phyloP scores from a whole-genome alignment of 176 grass and related monocot species.

The sorghum (Sorghum bicolor) region Sorghum_bicolor_NCBIv3 NC_012873.2:13277001-13277500 shows the following conservation, averaged over 20 bases:
- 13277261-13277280: too few relatives aligned
- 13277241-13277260: too few relatives aligned
- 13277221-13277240: too few relatives aligned
- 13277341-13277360: slow-evolving; percentile 70
- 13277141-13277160: slow-evolving; percentile 52
- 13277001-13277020: too few relatives aligned
- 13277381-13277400: slow-evolving; percentile 47
- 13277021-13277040: slow-evolving; percentile 22
- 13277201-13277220: too few relatives aligned
- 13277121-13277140: slow-evolving; percentile 70
- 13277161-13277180: slow-evolving; percentile 41
- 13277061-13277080: slow-evolving; percentile 40
- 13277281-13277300: slow-evolving; percentile 35
- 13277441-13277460: slow-evolving; percentile 40
- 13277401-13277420: slow-evolving; percentile 61
- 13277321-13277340: slow-evolving; percentile 69
- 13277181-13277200: neutral
- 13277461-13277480: slow-evolving; percentile 58
- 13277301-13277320: slow-evolving; percentile 43
- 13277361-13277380: slow-evolving; percentile 50
- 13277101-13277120: slow-evolving; percentile 67
- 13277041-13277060: slow-evolving; percentile 42
- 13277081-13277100: slow-evolving; percentile 33
- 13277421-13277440: slow-evolving; percentile 75
- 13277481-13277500: slow-evolving; percentile 38